Percentiles rank a stretch among this genome's conserved stretches.
Evolutionary conservation across 805 yeast species (phyloP).

Genomic region (Pichia gijzeniarum): DNA sequence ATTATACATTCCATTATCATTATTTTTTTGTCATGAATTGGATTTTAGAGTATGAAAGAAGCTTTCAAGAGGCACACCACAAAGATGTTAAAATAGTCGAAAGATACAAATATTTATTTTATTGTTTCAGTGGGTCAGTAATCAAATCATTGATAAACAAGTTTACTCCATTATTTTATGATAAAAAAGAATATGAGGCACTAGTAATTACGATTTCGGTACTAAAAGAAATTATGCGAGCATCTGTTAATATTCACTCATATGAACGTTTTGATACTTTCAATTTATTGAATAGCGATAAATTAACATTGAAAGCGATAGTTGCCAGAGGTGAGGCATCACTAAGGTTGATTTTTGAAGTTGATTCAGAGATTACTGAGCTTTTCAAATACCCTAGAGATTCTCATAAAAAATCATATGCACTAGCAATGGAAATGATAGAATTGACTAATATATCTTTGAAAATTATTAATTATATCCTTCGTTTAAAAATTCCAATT

Average conservation of each 20-base stretch:
- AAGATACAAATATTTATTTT: constrained; percentile 16
- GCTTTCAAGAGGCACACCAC: constrained; percentile 20
- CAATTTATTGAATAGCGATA: constrained; percentile 35
- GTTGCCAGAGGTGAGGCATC: constrained; percentile 31
- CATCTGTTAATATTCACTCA: constrained; percentile 32
- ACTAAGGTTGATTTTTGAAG: constrained; percentile 59
- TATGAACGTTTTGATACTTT: constrained; percentile 36
- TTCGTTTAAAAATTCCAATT: constrained; percentile 41
- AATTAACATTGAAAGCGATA: constrained; percentile 33
- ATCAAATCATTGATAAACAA: constrained; percentile 4
- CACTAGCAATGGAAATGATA: constrained; percentile 52
- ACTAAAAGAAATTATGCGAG: constrained; percentile 43
- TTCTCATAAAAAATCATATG: constrained; percentile 58
- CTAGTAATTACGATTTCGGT: constrained; percentile 1
- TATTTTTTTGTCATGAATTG: constrained; percentile 63
- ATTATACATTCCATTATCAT: constrained; percentile 31
- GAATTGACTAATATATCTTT: constrained; percentile 60
- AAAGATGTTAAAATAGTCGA: constrained; percentile 24
- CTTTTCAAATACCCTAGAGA: constrained; percentile 55
- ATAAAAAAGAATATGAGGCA: constrained; percentile 38
- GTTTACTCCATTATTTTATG: constrained; percentile 10
- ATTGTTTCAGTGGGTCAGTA: constrained; percentile 5
- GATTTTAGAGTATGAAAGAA: constrained; percentile 66
- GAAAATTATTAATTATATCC: constrained; percentile 59
- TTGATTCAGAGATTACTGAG: constrained; percentile 49